Evolutionary conservation across 2,329 filamentous ascomycete genomes (phyloP), one percentile per base, ranked within the genome.

Genomic region (Volutella citrinella): DNA sequence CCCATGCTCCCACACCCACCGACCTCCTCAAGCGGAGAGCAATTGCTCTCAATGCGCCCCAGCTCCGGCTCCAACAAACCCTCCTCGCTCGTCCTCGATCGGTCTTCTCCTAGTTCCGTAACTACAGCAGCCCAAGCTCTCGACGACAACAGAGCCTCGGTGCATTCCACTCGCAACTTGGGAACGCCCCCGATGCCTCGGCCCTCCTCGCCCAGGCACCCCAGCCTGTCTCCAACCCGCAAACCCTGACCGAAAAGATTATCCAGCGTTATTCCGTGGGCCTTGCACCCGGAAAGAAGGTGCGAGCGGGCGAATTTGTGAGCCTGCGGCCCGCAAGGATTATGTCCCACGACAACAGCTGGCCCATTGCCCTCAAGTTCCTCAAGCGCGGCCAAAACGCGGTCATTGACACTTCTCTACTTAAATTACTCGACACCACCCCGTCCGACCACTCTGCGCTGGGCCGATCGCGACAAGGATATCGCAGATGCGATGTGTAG

Each of bases 181-280:
- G 82, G 39, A 74, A 74, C 43, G 60, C 74, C 4, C 39, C 52
- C 20, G 53, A 64, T 5, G 67, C 78, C 5, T 65, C 74, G 27
- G 69, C 74, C 24, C 62, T 84, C 40, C 70, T 81, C 34, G 59
- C n/a, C 0, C 34, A 55, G 2, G 19, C 30, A 4, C 29, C 43
- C 5, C 33, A 43, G 21, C n/a, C n/a, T n/a, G n/a, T n/a, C n/a
- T n/a, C n/a, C n/a, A 42, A 47, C 1, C 81, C 3, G 76, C 89
- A 95, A 63, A 96, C 87, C 4, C 64, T 95, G 32, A 93, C 87
- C 4, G 90, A 96, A 61, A 95, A 95, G 70, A 95, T 96, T 40
- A 82, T 95, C 0, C 90, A 96, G 60, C 66, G 74, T 12, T 83
- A 95, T 61, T 76, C 87, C 1, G 72, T 89, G n/a, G 87, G 82